phyloP scores from a whole-genome alignment of 1,284 basidiomycete species.

The Leccinum griseonigrum region DNA sequence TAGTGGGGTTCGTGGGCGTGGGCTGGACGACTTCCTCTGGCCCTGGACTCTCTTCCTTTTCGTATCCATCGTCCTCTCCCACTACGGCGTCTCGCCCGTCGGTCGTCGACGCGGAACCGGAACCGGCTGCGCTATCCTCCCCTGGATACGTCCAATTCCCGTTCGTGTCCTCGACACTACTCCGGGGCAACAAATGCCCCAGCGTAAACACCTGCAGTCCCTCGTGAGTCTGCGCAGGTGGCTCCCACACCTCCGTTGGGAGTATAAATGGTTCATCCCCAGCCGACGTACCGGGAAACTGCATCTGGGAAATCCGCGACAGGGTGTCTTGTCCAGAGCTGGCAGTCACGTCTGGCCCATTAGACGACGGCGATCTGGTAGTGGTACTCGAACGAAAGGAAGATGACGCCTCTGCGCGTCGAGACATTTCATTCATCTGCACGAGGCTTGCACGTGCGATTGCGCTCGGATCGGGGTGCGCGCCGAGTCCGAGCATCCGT shows the following conservation, averaged over 20 bases:
- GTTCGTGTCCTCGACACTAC: slow-evolving; percentile 47
- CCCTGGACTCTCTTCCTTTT: slow-evolving; percentile 30
- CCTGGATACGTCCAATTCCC: slow-evolving; percentile 59
- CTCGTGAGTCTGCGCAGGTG: slow-evolving; percentile 43
- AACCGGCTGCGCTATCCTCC: slow-evolving; percentile 19
- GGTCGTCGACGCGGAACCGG: slow-evolving; percentile 7
- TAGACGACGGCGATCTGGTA: slow-evolving; percentile 19
- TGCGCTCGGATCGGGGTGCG: slow-evolving; percentile 41
- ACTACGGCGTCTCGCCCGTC: slow-evolving; percentile 1
- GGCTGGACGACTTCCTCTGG: slow-evolving; percentile 34
- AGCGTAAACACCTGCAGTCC: slow-evolving; percentile 81
- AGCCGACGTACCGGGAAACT: slow-evolving; percentile 23
- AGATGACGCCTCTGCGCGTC: slow-evolving; percentile 50
- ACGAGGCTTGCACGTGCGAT: slow-evolving; percentile 59
- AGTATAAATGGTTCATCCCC: slow-evolving; percentile 41
- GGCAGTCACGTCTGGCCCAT: slow-evolving; percentile 16
- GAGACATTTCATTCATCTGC: slow-evolving; percentile 75
- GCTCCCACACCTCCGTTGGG: slow-evolving; percentile 32
- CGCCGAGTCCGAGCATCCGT: slow-evolving; percentile 48
- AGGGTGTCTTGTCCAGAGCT: slow-evolving; percentile 15
- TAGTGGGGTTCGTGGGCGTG: slow-evolving; percentile 26
- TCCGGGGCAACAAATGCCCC: slow-evolving; percentile 71
- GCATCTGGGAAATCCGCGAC: slow-evolving; percentile 26
- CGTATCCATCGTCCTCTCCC: slow-evolving; percentile 23
- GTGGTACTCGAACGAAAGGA: slow-evolving; percentile 28